Evolutionary conservation across 225 moss, liverwort and hornwort genomes (phyloP).

Genomic region (Rhytidiadelphus loreus): DNA sequence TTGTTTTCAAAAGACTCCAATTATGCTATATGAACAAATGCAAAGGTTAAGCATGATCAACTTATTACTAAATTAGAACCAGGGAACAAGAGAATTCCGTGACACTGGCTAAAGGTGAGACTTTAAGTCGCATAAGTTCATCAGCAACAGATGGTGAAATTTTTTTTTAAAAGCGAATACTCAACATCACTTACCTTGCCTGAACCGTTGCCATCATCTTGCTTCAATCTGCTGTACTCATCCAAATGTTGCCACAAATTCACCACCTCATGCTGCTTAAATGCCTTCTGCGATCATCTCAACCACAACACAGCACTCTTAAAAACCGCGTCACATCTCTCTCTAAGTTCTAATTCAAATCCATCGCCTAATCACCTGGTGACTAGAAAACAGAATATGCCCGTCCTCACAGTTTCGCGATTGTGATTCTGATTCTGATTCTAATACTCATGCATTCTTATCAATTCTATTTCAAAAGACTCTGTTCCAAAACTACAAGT

Average conservation of each 20-base stretch:
- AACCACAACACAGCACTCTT: conserved; percentile 3
- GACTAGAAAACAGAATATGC: neutral
- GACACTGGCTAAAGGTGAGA: neutral
- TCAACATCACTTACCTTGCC: conserved; percentile 43
- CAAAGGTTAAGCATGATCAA: neutral
- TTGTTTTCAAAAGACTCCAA: neutral
- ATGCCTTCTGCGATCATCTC: conserved; percentile 49
- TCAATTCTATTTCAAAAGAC: neutral
- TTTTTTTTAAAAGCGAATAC: neutral
- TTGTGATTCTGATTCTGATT: neutral
- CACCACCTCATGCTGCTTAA: conserved; percentile 67
- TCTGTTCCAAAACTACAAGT: neutral
- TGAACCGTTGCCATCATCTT: conserved; percentile 19
- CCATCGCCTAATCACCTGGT: neutral
- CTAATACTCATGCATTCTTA: neutral
- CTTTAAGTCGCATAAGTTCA: neutral
- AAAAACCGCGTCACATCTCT: neutral
- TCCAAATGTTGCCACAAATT: conserved; percentile 74
- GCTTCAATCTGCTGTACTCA: conserved; percentile 57
- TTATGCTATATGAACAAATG: neutral
- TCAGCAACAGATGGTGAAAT: neutral
- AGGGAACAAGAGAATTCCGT: neutral
- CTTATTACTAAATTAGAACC: neutral
- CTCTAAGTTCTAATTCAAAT: neutral
- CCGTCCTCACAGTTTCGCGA: neutral